Evolutionary conservation across 805 yeast genomes (phyloP).

Genomic region (Wickerhamomyces pijperi): DNA sequence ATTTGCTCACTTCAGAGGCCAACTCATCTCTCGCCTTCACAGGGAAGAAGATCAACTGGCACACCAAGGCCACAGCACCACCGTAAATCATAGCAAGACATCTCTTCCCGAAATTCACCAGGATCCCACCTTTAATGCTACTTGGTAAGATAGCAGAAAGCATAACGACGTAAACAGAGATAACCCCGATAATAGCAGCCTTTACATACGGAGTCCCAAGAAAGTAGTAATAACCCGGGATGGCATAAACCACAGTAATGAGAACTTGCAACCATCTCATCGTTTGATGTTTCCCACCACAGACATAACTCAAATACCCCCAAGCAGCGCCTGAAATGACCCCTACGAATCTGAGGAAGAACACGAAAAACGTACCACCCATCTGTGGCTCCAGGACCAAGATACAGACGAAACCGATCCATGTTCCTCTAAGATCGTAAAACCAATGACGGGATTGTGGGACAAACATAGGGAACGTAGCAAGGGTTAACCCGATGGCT

Average conservation of each 20-base stretch:
- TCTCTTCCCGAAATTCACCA: conserved; percentile 35
- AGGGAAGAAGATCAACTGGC: conserved; percentile 35
- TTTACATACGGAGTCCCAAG: conserved; percentile 37
- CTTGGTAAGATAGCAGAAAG: conserved; percentile 33
- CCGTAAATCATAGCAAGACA: conserved; percentile 41
- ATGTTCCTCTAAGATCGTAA: conserved; percentile 33
- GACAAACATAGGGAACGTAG: conserved; percentile 40
- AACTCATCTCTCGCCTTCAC: conserved; percentile 35
- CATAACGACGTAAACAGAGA: conserved; percentile 34
- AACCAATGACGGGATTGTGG: conserved; percentile 39
- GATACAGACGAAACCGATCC: conserved; percentile 45
- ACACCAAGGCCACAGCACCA: conserved; percentile 33
- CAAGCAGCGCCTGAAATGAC: conserved; percentile 36
- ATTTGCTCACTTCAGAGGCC: conserved; percentile 28
- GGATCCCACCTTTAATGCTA: conserved; percentile 26
- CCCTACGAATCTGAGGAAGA: conserved; percentile 36
- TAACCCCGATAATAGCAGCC: conserved; percentile 38
- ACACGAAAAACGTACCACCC: conserved; percentile 38
- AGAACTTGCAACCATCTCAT: conserved; percentile 31
- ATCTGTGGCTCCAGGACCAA: conserved; percentile 38
- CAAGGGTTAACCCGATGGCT: conserved; percentile 31
- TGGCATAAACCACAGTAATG: conserved; percentile 30
- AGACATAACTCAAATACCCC: conserved; percentile 34
- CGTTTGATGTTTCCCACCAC: conserved; percentile 27
- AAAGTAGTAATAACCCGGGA: conserved; percentile 34